Evolutionary conservation across 495 filamentous ascomycete genomes (phyloP), one percentile per base, ranked within the genome.

Genomic region (Apiosordaria backusii): DNA sequence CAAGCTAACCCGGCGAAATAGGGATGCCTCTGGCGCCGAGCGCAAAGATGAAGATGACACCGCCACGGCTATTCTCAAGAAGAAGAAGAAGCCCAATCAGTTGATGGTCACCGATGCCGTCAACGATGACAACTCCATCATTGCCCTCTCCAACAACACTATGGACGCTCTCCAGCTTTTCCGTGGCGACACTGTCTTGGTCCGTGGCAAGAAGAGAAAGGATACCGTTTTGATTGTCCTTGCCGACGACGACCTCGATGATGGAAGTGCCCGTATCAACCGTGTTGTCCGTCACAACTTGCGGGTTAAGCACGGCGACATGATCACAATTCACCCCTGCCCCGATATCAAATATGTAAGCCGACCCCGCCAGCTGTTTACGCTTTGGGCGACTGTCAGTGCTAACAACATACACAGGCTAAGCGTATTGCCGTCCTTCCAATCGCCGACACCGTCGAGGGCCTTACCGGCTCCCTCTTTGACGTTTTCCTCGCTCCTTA

Each of bases 51-150:
- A 89, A 68, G 90, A 97, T 73, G 94, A 97, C 72, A 94, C 90
- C 55, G 86, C 95, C n/a, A 98, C 96, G 19, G 95, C 95, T 70
- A 99, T 99, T 68, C 87, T 99, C 70, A 97, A 97, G 84, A 97
- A 97, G 86, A 99, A 99, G 88, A 99, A 99, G 93, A 99, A 99
- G 93, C 93, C 93, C 66, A 99, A 99, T 82, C 93, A 91, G 67
- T 80, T 99, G 79, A 96, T 98, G 92, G 96, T 99, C 64, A 99
- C 95, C 74, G 95, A 99, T 87, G 92, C 96, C 80, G 83, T 89
- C 68, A 98, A 96, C 81, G 95, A 99, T 90, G 95, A 99, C 80
- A 99, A 99, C 89, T 98, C 95, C 70, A 93, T 97, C 77, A 97
- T 99, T 75, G 92, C 93, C 62, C 87, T 99, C 57, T 99, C 95